These are phyloP conservation scores for Phialophora expanda DNA, from an alignment of 2,329 filamentous ascomycete species.

Conservation along the genomic window DNA sequence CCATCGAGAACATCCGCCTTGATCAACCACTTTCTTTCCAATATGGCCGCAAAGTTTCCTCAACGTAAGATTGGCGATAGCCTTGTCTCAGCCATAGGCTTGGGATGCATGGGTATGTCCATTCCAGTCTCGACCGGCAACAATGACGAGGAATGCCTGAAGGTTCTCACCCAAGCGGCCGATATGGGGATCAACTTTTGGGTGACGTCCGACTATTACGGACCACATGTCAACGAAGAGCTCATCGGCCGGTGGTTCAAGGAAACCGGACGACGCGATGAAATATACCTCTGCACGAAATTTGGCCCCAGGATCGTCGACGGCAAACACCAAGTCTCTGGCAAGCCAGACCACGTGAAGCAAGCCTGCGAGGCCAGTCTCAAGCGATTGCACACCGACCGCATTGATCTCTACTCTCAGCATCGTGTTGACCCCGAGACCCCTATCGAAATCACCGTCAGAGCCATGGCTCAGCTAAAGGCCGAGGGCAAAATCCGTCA, in stretches of 20 bases:
- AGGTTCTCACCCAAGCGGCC: slow-evolving; percentile 24
- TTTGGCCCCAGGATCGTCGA: slow-evolving; percentile 46
- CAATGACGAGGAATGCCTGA: slow-evolving; percentile 16
- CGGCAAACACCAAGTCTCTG: slow-evolving; percentile 41
- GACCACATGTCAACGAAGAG: slow-evolving; percentile 51
- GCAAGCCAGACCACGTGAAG: slow-evolving; percentile 50
- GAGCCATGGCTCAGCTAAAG: slow-evolving; percentile 52
- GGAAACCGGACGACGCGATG: slow-evolving; percentile 48
- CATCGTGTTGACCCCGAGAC: slow-evolving; percentile 51
- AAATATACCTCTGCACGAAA: slow-evolving; percentile 61
- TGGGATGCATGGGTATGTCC: slow-evolving; percentile 28
- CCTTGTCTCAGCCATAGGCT: slow-evolving; percentile 22
- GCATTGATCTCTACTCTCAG: slow-evolving; percentile 56
- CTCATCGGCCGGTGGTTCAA: slow-evolving; percentile 58
- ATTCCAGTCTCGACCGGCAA: slow-evolving; percentile 14
- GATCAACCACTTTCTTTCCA: not conserved
- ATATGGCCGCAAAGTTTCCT: not conserved
- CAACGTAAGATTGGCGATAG: slow-evolving; percentile 22
- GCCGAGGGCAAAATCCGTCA: slow-evolving; percentile 61
- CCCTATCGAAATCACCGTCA: slow-evolving; percentile 50
- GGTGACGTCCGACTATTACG: slow-evolving; percentile 47
- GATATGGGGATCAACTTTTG: slow-evolving; percentile 27
- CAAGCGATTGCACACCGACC: slow-evolving; percentile 48
- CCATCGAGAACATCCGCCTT: not conserved
- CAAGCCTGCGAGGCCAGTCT: slow-evolving; percentile 51